A percentile compares a stretch with the other conserved stretches of the same genome.
These are phyloP conservation scores for Elsinoe perseae DNA, from an alignment of 2,329 filamentous ascomycete species.

Conservation along the genomic window DNA sequence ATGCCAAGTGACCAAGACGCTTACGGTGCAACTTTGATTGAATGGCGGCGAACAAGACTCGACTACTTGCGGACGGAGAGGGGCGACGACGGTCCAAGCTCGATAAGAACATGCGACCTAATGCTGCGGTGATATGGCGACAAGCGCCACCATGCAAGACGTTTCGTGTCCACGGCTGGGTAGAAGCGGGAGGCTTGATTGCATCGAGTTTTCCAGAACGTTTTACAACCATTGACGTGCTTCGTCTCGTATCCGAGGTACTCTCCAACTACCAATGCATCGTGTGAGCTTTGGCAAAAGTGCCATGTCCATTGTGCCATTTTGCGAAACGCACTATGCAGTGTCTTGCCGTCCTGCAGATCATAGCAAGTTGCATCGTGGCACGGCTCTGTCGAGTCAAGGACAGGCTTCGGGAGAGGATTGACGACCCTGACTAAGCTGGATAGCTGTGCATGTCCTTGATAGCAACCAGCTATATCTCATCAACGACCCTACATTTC, in stretches of 20 bases:
- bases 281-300: background rate
- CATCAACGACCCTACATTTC: background rate
- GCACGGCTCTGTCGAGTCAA: constrained; percentile 8
- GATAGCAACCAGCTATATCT: background rate
- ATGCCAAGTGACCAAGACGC: constrained; percentile 10
- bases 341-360: constrained; percentile 4
- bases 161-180: constrained; percentile 4
- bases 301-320: background rate
- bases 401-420: background rate
- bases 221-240: background rate
- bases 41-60: constrained; percentile 9
- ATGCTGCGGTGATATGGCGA: constrained; percentile 1
- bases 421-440: background rate
- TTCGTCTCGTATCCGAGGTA: background rate
- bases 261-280: background rate
- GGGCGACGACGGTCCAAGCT: constrained; percentile 9
- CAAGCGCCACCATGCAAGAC: constrained; percentile 1
- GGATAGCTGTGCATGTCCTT: background rate
- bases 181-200: constrained; percentile 2
- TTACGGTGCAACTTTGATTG: constrained; percentile 4
- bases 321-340: background rate
- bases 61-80: constrained; percentile 3
- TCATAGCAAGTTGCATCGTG: constrained; percentile 2
- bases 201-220: background rate
- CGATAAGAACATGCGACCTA: constrained; percentile 7